These are phyloP conservation scores for Polyporus tsugae DNA, from an alignment of 1,284 basidiomycete species.

Conservation along the genomic window DNA sequence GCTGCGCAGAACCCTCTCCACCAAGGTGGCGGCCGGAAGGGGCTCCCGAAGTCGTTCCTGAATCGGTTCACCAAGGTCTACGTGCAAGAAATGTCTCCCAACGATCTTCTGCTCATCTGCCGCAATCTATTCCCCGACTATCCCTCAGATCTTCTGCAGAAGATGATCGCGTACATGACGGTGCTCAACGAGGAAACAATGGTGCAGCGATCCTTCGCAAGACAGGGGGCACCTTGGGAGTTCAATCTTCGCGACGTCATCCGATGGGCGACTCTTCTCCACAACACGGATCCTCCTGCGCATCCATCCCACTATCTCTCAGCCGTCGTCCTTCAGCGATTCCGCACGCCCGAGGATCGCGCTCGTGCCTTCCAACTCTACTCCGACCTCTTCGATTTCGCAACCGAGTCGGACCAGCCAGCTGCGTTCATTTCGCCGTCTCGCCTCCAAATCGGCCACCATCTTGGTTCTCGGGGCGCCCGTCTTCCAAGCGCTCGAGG, in stretches of 20 bases:
- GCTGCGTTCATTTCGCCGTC: constrained; percentile 61
- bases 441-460: constrained; percentile 77
- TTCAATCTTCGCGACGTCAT: constrained; percentile 98
- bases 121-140: constrained; percentile 77
- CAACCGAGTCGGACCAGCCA: constrained; percentile 41
- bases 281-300: constrained; percentile 43
- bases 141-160: constrained; percentile 60
- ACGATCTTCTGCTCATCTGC: constrained; percentile 87
- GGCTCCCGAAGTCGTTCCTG: constrained; percentile 96
- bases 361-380: constrained; percentile 70
- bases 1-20: constrained; percentile 97
- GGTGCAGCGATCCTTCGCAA: constrained; percentile 75
- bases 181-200: constrained; percentile 78
- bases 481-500: constrained; percentile 49
- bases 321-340: constrained; percentile 86
- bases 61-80: constrained; percentile 99
- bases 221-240: constrained; percentile 95
- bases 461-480: constrained; percentile 58
- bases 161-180: constrained; percentile 90
- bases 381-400: constrained; percentile 61
- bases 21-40: constrained; percentile 98
- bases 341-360: constrained; percentile 80
- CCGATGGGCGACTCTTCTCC: constrained; percentile 84
- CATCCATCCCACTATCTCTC: constrained; percentile 74
- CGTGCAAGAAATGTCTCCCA: constrained; percentile 84